A percentile compares a stretch with the other conserved stretches of the same genome.
These are phyloP conservation scores for Sisymbrium irio DNA, from an alignment of 345 rosid species.

Conservation along the genomic window DNA sequence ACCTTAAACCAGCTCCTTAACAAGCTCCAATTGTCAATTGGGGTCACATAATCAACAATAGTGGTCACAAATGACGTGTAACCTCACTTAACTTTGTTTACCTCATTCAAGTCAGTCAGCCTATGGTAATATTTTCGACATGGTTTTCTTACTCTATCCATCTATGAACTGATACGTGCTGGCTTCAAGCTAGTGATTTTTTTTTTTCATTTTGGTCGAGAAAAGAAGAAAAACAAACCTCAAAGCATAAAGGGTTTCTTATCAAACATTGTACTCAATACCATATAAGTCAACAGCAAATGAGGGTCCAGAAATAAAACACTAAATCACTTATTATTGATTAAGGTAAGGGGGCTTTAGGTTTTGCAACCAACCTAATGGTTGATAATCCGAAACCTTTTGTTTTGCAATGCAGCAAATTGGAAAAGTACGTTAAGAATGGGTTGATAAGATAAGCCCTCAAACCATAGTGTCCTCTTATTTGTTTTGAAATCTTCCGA, in stretches of 20 bases:
- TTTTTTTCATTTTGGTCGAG: no score
- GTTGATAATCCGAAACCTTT: slow-evolving; percentile 11
- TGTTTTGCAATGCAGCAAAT: neutral
- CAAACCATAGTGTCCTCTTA: slow-evolving; percentile 13
- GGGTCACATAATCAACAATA: no score
- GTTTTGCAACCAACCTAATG: slow-evolving; percentile 28
- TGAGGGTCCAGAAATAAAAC: neutral
- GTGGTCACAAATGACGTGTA: no score
- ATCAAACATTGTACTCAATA: neutral
- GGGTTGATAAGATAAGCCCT: slow-evolving; percentile 9
- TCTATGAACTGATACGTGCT: no score
- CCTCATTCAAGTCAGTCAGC: no score
- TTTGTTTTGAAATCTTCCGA: slow-evolving; percentile 13
- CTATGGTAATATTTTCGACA: no score
- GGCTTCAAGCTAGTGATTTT: no score
- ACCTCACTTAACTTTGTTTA: no score
- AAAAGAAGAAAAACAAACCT: neutral
- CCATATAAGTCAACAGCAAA: neutral
- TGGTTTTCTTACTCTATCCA: no score
- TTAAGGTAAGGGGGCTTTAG: neutral
- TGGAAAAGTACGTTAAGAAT: neutral
- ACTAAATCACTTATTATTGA: slow-evolving; percentile 14
- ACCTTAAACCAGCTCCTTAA: no score
- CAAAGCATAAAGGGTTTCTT: neutral
- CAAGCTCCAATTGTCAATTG: no score